Conservation (phyloP, 805 yeast species). For the Candida pseudoglaebosa region DNA sequence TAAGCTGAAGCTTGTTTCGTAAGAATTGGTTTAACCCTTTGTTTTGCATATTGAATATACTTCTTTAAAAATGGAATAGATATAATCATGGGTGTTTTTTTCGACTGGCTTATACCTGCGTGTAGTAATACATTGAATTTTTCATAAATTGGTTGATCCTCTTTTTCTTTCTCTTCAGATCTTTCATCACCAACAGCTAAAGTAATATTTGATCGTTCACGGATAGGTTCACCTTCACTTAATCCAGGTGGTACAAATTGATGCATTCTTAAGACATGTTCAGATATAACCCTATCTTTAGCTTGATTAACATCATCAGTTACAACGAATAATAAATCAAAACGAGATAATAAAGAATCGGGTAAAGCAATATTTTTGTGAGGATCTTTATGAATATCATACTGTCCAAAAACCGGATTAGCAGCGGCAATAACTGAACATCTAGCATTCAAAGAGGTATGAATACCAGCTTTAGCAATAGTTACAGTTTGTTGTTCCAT, state of each 20-base stretch:
- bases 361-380: slow-evolving; percentile 96
- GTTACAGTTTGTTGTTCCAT: slow-evolving; percentile 99
- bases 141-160: slow-evolving; percentile 68
- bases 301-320: slow-evolving; percentile 90
- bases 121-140: slow-evolving; percentile 79
- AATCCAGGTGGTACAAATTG: slow-evolving; percentile 83
- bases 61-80: slow-evolving; percentile 85
- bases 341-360: slow-evolving; percentile 93
- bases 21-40: slow-evolving; percentile 76
- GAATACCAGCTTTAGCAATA: slow-evolving; percentile 97
- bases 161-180: slow-evolving; percentile 38
- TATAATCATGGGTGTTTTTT: slow-evolving; percentile 35
- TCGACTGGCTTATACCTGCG: slow-evolving; percentile 56
- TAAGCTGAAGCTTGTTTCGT: slow-evolving; percentile 73
- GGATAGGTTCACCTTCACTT: slow-evolving; percentile 88
- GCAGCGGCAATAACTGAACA: slow-evolving; percentile 98
- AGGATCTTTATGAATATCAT: slow-evolving; percentile 93
- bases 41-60: slow-evolving; percentile 91
- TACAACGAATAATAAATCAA: slow-evolving; percentile 90
- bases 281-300: slow-evolving; percentile 83
- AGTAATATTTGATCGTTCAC: slow-evolving; percentile 68
- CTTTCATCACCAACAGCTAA: slow-evolving; percentile 75
- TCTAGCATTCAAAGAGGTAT: slow-evolving; percentile 92
- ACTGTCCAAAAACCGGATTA: slow-evolving; percentile 94
- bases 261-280: slow-evolving; percentile 93